Percentiles rank a stretch among this genome's conserved stretches.
Evolutionary conservation across 768 basidiomycete genomes (phyloP).

Genomic region (Imleria badia): DNA sequence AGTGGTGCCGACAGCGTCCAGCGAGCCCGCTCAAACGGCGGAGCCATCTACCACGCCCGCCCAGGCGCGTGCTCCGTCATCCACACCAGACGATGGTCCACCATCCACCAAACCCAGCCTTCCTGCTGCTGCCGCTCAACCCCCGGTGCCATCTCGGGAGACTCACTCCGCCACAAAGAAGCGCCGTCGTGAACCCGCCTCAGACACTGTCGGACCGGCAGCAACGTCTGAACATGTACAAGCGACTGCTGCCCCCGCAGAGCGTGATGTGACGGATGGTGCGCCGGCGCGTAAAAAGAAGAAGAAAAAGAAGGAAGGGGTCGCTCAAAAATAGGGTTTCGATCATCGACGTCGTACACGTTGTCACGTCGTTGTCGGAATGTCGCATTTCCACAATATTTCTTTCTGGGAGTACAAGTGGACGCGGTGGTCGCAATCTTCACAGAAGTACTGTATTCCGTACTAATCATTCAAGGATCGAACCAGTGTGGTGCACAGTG

Average conservation of each 20-base stretch:
- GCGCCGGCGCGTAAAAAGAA: constrained; percentile 23
- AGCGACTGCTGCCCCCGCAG: not conserved
- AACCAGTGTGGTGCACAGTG: too few species aligned
- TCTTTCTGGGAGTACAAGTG: too few species aligned
- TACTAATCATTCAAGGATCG: too few species aligned
- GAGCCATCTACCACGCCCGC: not conserved
- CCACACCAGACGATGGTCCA: not conserved
- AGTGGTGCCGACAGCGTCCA: constrained; percentile 45
- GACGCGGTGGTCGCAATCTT: too few species aligned
- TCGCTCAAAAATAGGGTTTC: constrained; percentile 1
- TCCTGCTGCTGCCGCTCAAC: not conserved
- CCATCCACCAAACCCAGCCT: not conserved
- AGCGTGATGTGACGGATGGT: not conserved
- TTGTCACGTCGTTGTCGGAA: too few species aligned
- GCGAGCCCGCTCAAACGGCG: not conserved
- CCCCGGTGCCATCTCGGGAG: not conserved
- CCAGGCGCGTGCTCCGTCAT: not conserved
- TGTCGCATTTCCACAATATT: too few species aligned
- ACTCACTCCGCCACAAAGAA: constrained; percentile 11
- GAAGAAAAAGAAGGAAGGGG: constrained; percentile 16
- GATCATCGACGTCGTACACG: not conserved
- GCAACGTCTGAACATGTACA: not conserved
- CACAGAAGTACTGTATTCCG: too few species aligned
- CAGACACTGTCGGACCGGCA: not conserved
- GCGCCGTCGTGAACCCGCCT: constrained; percentile 20